Conservation (phyloP, 805 yeast species). For the Candida wancherniae region DNA sequence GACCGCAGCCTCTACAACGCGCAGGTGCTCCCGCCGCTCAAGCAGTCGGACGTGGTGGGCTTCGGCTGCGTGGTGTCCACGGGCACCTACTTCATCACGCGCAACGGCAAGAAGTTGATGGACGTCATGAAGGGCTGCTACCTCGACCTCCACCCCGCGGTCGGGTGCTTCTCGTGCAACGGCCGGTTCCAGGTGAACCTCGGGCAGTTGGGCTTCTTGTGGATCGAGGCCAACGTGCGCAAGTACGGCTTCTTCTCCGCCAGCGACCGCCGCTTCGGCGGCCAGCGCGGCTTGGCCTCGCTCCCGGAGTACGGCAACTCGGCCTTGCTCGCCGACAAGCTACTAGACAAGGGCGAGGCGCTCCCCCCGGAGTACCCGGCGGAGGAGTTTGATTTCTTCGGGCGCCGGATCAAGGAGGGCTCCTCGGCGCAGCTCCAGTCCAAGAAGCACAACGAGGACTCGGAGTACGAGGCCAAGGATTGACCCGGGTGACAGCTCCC, state of each 20-base stretch:
- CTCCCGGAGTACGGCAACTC: slow-evolving; percentile 36
- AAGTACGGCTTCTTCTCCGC: slow-evolving; percentile 54
- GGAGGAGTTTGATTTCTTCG: slow-evolving; percentile 60
- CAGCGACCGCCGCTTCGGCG: slow-evolving; percentile 34
- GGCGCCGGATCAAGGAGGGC: slow-evolving; percentile 30
- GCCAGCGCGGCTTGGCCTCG: slow-evolving; percentile 36
- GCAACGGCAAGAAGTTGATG: slow-evolving; percentile 50
- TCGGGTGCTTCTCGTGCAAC: slow-evolving; percentile 46
- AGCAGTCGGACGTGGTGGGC: slow-evolving; percentile 52
- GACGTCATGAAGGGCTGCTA: slow-evolving; percentile 48
- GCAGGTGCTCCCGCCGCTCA: slow-evolving; percentile 45
- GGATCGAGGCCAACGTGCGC: slow-evolving; percentile 49
- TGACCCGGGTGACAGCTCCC: no score
- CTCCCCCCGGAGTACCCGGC: slow-evolving; percentile 68
- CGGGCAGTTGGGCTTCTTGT: slow-evolving; percentile 43
- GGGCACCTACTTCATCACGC: slow-evolving; percentile 50
- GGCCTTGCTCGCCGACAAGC: slow-evolving; percentile 35
- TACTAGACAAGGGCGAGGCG: slow-evolving; percentile 68
- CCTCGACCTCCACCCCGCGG: slow-evolving; percentile 49
- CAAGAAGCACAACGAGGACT: slow-evolving; percentile 10
- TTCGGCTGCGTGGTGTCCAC: slow-evolving; percentile 46
- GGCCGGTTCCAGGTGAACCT: slow-evolving; percentile 40
- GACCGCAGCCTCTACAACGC: slow-evolving; percentile 41
- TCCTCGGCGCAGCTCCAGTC: slow-evolving; percentile 22
- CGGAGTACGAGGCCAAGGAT: slow-evolving; percentile 11